Base-by-base conservation (phyloP, 2,329 filamentous ascomycete species). In the Aspergillus caelatus region DNA sequence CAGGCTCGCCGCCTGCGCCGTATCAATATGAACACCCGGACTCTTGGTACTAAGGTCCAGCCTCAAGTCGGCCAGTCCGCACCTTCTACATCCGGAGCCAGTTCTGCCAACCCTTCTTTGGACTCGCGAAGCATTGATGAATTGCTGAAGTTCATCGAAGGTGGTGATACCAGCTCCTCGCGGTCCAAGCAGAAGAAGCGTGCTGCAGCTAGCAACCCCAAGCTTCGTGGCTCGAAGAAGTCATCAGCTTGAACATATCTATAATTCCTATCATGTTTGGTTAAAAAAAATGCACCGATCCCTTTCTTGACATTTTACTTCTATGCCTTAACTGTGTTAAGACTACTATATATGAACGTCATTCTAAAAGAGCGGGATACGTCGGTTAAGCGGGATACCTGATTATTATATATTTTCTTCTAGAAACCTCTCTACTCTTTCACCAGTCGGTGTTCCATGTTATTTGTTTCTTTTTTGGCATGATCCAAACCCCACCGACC, bases 71-170 rank as follows among this genome's bases (percentile, higher is more conserved):
- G 88, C 9, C 85, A 89, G 70, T 85, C 84, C 57, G 79, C 83
- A 11, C 79, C 83, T 16, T 83, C 85, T 60, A 79, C 83, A 62
- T 77, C 81, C 10, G 79, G 77, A 39, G 73, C 74, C 28, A 52
- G n/a, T 23, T n/a, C 43, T 21, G 43, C 76, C 70, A 67, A 77
- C 71, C 78, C 77, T 41, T 75, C 73, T 30, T 81, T 93, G 55
- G 92, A 96, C 75, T 88, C 90, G 61, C 86, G 93, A 71, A 97
- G 89, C 80, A 93, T 99, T 67, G 94, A 98, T 71, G 94, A 99
- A 77, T 82, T 99, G 46, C 84, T 99, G 75, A 92, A 91, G 79
- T 98, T 94, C 79, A 98, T 99, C 70, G 95, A 98, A 78, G 94
- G 94, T 34, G 77, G 75, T 41, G 84, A 82, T 36, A 65, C 78